Evolutionary conservation across 768 basidiomycete genomes (phyloP), one percentile per base, ranked within the genome.

Genomic region (Boletus vermiculosoides): DNA sequence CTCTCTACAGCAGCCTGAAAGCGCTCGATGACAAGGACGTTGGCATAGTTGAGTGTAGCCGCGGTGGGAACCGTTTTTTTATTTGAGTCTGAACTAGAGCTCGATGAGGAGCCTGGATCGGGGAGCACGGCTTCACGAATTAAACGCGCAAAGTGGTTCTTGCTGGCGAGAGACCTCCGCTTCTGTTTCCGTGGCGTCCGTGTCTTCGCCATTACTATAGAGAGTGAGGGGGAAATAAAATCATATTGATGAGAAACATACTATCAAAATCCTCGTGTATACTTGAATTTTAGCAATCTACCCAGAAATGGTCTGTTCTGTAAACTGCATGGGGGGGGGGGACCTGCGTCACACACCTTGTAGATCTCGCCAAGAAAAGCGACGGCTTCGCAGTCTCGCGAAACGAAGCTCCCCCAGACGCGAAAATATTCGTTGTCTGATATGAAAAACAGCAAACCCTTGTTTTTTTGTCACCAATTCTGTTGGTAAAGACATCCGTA

Each of bases 371-470:
- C 11, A 30, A 42, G 23, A 44, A 34, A 16, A 18, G 37, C 2
- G 45, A 49, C 34, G 15, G 28, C 36, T 50, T 34, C 15, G 34
- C 41, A 36, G 33, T 49, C 9, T 42, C 34, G 28, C 37, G 36
- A 10, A 25, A 39, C 30, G 13, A 81, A 79, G 63, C 74, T 81
- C 28, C 4, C 80, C 31, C 11, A 39, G 30, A 28, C 12, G 5
- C 51, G 46, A 36, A 39, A 39, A n/a, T 18, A 12, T n/a, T n/a
- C 12, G 45, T n/a, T 40, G 33, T 25, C 40, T 54, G 44, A 39
- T 48, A 20, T 15, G 31, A 34, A 37, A 52, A 45, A 30, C 36
- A 31, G 25, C 23, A 36, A 50, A 25, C 25, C 11, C 22, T 28
- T 39, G n/a, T n/a, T 20, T 42, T 18, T 50, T n/a, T 33, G 22